Evolutionary conservation across 352 stramenopile genomes (phyloP).

Genomic region (Pythium graminicola): DNA sequence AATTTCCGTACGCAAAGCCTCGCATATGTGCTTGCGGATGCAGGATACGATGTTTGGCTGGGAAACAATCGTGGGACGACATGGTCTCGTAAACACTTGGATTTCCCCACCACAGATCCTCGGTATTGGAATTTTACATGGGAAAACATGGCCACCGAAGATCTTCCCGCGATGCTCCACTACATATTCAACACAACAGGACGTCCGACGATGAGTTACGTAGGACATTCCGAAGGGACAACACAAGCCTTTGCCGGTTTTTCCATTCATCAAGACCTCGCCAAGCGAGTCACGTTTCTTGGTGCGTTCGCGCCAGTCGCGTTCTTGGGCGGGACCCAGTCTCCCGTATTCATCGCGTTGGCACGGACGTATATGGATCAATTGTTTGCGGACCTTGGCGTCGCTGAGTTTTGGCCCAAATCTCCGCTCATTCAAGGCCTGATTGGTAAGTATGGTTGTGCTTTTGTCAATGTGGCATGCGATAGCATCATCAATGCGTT

Average conservation of each 20-base stretch:
- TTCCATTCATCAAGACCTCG: slow-evolving; percentile 43
- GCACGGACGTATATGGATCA: slow-evolving; percentile 43
- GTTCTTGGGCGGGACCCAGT: slow-evolving; percentile 34
- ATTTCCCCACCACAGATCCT: slow-evolving; percentile 33
- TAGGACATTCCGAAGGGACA: slow-evolving; percentile 56
- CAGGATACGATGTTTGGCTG: slow-evolving; percentile 57
- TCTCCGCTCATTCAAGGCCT: slow-evolving; percentile 46
- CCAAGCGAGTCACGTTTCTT: slow-evolving; percentile 58
- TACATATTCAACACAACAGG: slow-evolving; percentile 35
- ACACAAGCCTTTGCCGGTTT: slow-evolving; percentile 62
- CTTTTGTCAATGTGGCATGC: slow-evolving; percentile 35
- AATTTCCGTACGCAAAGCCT: slow-evolving; percentile 60
- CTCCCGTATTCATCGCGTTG: slow-evolving; percentile 37
- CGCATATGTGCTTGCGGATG: slow-evolving; percentile 48
- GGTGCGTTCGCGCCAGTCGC: slow-evolving; percentile 47
- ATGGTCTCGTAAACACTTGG: slow-evolving; percentile 44
- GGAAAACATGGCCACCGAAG: slow-evolving; percentile 47
- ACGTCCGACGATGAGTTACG: slow-evolving; percentile 39
- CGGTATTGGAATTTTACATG: slow-evolving; percentile 53
- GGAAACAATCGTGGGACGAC: slow-evolving; percentile 58
- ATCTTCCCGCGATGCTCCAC: slow-evolving; percentile 52
- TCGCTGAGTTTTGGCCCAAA: slow-evolving; percentile 40
- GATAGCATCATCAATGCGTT: slow-evolving; percentile 37
- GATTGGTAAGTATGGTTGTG: slow-evolving; percentile 36
- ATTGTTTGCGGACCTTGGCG: slow-evolving; percentile 34